Base-by-base conservation (phyloP, 129 eudicot genomes). In the Flaveria sonorensis region DNA sequence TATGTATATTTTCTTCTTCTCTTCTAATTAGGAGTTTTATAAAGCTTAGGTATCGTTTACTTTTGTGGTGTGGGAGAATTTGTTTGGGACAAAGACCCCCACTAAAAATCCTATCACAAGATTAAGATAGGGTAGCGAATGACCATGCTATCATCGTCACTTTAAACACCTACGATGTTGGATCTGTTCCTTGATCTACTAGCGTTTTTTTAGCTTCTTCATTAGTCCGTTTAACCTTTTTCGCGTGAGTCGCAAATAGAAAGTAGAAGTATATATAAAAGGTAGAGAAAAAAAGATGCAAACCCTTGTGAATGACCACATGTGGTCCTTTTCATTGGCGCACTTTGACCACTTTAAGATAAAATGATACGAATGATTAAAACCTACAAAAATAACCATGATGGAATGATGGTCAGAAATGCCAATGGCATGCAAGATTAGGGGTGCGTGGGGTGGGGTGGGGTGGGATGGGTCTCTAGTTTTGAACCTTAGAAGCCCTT, bases 261-360 rank as follows among this genome's bases (percentile, higher is more conserved):
- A 50, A 46, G 59, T 24, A 23, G 6, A 67, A 23, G 15, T 40
- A 60, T 30, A 60, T 28, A 18, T 28, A 72, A 71, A 40, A 16
- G 20, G 16, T 47, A 6, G 23, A 9, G 20, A 62, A 62, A 5
- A 5, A 32, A 79, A n/a, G 23, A 26, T 26, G 23, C 24, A 52
- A 7, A 20, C 15, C 63, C 7, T 24, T 40, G 14, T 42, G 32
- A 6, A 79, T 72, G 73, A 55, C 36, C 36, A 55, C 14, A 26
- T 23, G 56, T 51, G 55, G 47, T 72, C 74, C 60, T 42, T 36
- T 43, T 57, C 13, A 1, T 24, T 0, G 36, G 77, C 28, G 74
- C 73, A 80, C 79, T 43, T 80, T 73, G 79, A 73, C 75, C 71
- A 15, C 23, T 70, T 59, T 65, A 6, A 13, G 18, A 80, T 80